Evolutionary conservation across 2,329 filamentous ascomycete species (phyloP).

Genomic region (Massarina eburnea): DNA sequence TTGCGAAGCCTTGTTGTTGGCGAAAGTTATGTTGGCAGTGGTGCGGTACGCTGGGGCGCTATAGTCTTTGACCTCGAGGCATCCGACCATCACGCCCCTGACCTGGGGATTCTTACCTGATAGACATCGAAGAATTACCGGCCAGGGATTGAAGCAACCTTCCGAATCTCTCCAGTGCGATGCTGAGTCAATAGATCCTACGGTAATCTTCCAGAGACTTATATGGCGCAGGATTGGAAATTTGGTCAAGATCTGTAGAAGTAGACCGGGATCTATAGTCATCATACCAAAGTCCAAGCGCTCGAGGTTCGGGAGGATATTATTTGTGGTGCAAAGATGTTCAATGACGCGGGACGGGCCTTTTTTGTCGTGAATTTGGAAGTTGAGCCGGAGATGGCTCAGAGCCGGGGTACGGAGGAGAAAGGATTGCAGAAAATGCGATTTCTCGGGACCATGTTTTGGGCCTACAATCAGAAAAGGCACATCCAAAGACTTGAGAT

Average conservation of each 20-base stretch:
- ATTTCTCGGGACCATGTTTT: background rate
- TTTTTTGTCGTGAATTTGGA: slow-evolving; percentile 25
- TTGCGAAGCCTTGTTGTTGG: background rate
- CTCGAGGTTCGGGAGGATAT: slow-evolving; percentile 11
- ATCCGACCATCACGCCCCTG: slow-evolving; percentile 5
- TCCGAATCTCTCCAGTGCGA: slow-evolving; percentile 10
- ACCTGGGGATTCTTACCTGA: background rate
- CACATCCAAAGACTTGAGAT: slow-evolving; percentile 1
- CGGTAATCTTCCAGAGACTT: slow-evolving; percentile 50
- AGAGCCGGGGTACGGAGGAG: slow-evolving; percentile 48
- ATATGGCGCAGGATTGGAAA: slow-evolving; percentile 50
- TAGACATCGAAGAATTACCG: slow-evolving; percentile 17
- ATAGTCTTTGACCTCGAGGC: background rate
- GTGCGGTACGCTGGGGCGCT: background rate
- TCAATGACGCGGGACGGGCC: slow-evolving; percentile 37
- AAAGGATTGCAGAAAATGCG: slow-evolving; percentile 39
- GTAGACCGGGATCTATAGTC: slow-evolving; percentile 3
- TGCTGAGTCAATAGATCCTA: slow-evolving; percentile 11
- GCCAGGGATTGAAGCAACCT: slow-evolving; percentile 19
- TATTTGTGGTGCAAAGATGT: slow-evolving; percentile 34
- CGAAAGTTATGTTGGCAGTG: background rate
- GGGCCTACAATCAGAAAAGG: background rate
- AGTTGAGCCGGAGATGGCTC: slow-evolving; percentile 58
- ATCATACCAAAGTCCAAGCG: slow-evolving; percentile 29
- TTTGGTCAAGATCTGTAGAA: slow-evolving; percentile 34